Base-by-base conservation (phyloP, 2,329 filamentous ascomycete species). In the Rhynchosporium graminicola region DNA sequence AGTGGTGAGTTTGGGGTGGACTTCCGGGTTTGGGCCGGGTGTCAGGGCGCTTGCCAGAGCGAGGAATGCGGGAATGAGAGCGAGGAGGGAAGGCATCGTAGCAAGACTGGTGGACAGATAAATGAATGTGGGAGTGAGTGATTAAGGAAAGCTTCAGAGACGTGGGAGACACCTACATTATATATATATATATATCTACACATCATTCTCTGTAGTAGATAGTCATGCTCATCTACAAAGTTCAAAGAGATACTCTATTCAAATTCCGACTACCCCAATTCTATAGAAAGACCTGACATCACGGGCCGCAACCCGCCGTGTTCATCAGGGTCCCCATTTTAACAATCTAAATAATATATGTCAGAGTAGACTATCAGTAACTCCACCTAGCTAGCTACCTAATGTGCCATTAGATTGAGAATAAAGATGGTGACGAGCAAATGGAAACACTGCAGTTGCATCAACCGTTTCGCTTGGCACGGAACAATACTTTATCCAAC, bases 1-100 rank as follows among this genome's bases (percentile, higher is more conserved):
- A 2, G 82, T 84, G 3, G 75, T 77, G 57, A 85, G 71, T 67
- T 77, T 77, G 38, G 82, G 82, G 59, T 84, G 82, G 29, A 77
- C 75, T 68, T 84, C 81, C 4, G 76, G 73, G 9, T 69, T 72
- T 29, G 72, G 72, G 63, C 76, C 75, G n/a, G 76, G 74, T n/a
- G 73, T 74, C 66, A 80, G 78, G 4, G 74, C 77, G 47, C 72
- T 60, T n/a, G 68, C 67, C n/a, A 75, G 50, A 7, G 29, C 26
- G 13, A 63, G 43, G 12, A 59, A 31, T 20, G 20, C 20, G 20
- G 20, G 42, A 61, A 20, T 29, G 51, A 43, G 29, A 33, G 10
- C 29, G 56, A 29, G 26, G 26, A 52, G 36, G 43, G 48, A 4
- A 57, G 40, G 9, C 54, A 57, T 57, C n/a, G 33, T 52, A 6